Percentiles rank a stretch among this genome's conserved stretches.
Conservation (phyloP, 1,139 yeast genomes). For the Saccharomycopsis hybrid region DNA sequence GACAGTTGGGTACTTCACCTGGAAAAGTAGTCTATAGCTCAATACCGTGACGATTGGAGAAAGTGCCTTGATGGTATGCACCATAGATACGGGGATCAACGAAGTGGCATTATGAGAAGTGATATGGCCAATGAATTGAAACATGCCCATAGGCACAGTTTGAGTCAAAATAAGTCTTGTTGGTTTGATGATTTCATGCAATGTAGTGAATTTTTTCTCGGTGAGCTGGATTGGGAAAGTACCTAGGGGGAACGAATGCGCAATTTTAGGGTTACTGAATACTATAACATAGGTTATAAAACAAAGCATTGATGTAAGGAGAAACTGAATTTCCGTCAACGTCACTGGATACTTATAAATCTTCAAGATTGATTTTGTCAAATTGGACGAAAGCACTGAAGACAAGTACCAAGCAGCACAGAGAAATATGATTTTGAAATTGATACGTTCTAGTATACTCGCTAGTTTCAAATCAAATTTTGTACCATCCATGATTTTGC, state of each 20-base stretch:
- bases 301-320: constrained; percentile 48
- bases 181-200: constrained; percentile 30
- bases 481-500: neutral
- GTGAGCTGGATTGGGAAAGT: constrained; percentile 38
- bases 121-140: constrained; percentile 88
- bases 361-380: constrained; percentile 71
- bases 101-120: constrained; percentile 89
- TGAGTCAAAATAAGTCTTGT: constrained; percentile 47
- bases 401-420: constrained; percentile 78
- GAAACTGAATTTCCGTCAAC: constrained; percentile 80
- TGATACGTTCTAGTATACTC: neutral
- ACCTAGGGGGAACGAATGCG: constrained; percentile 37
- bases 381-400: constrained; percentile 75
- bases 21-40: constrained; percentile 60
- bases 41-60: constrained; percentile 83
- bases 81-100: constrained; percentile 84
- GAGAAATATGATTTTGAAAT: constrained; percentile 35
- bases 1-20: constrained; percentile 44
- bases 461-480: neutral
- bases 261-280: constrained; percentile 23
- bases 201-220: constrained; percentile 23
- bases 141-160: constrained; percentile 86
- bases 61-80: constrained; percentile 87
- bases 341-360: constrained; percentile 76
- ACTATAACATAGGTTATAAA: constrained; percentile 28